Evolutionary conservation across 164 flowering plant genomes (phyloP).

Genomic region (Cinnamomum micranthum): DNA sequence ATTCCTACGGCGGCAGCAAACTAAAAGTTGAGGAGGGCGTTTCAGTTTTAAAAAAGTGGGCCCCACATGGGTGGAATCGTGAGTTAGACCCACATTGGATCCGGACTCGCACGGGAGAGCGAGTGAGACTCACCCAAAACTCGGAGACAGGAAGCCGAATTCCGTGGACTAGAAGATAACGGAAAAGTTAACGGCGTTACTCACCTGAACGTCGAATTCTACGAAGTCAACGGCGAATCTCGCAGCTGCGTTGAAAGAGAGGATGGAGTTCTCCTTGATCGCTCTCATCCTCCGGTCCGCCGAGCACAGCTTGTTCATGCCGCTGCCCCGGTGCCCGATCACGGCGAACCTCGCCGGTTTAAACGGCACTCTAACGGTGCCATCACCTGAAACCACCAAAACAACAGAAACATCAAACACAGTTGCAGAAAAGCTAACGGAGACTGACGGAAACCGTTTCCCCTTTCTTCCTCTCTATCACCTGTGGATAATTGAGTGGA

Average conservation of each 20-base stretch:
- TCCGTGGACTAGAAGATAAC: conserved; percentile 15
- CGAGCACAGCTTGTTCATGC: conserved; percentile 73
- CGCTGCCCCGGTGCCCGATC: conserved; percentile 84
- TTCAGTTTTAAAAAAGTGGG: too few relatives aligned
- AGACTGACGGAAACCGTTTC: not conserved
- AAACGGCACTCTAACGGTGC: conserved; percentile 8
- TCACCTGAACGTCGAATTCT: conserved; percentile 92
- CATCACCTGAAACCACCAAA: conserved; percentile 18
- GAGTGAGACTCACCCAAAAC: too few relatives aligned
- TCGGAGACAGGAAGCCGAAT: too few relatives aligned
- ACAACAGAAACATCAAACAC: not conserved
- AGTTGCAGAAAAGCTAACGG: not conserved
- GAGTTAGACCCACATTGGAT: too few relatives aligned
- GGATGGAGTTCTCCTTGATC: conserved; percentile 68
- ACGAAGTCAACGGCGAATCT: conserved; percentile 54
- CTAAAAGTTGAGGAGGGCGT: too few relatives aligned
- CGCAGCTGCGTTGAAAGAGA: conserved; percentile 67
- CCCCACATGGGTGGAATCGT: too few relatives aligned
- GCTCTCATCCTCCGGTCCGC: conserved; percentile 57
- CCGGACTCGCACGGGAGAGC: too few relatives aligned
- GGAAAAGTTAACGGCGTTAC: not conserved
- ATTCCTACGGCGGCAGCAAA: too few relatives aligned
- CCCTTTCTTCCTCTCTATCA: not conserved
- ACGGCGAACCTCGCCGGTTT: conserved; percentile 44
- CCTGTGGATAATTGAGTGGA: conserved; percentile 23